Evolutionary conservation across 352 stramenopile species (phyloP), one percentile per base, ranked within the genome.

Genomic region (Saprolegnia parasitica): DNA sequence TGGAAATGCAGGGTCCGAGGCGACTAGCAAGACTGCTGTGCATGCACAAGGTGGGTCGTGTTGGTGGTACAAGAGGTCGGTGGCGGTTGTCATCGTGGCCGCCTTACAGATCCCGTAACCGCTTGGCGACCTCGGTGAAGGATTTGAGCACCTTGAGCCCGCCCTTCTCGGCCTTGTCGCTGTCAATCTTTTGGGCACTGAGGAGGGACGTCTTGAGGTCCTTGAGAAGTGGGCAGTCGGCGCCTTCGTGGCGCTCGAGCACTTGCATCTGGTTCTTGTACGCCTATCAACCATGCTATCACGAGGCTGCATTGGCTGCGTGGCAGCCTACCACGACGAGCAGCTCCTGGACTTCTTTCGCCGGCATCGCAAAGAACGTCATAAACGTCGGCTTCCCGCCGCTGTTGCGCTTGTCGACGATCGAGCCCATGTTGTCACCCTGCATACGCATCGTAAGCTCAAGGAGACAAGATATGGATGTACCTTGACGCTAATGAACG

Each of bases 191-290:
- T 6, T 80, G 67, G 2, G 83, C 86, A 10, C 79, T 81, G 35
- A 76, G 62, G 9, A 81, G 73, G 15, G 81, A 81, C 37, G 82
- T 77, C 45, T 79, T 78, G 21, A 95, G 74, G n/a, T 90, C 81
- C 52, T 90, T 86, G 5, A 91, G 63, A 47, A 93, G 63, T 39
- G 84, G 77, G n/a, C 77, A 73, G 54, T 81, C 68, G 3, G 79
- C 62, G 23, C 81, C 82, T 80, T 91, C 83, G 58, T 91, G 83
- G 54, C 88, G 77, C 68, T 76, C 75, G 45, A 95, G 75, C 49
- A 86, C 83, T 21, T 89, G 68, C 73, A 95, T 95, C 76, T 95
- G 86, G 76, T 88, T 91, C 67, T 90, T 78, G 67, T 95, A 95
- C 9, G 86, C 86, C 74, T 81, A 39, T 5, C 29, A 26, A 5